A percentile compares a stretch with the other conserved stretches of the same genome.
phyloP scores from a whole-genome alignment of 805 yeast species.

The Starmerella tilneyi region DNA sequence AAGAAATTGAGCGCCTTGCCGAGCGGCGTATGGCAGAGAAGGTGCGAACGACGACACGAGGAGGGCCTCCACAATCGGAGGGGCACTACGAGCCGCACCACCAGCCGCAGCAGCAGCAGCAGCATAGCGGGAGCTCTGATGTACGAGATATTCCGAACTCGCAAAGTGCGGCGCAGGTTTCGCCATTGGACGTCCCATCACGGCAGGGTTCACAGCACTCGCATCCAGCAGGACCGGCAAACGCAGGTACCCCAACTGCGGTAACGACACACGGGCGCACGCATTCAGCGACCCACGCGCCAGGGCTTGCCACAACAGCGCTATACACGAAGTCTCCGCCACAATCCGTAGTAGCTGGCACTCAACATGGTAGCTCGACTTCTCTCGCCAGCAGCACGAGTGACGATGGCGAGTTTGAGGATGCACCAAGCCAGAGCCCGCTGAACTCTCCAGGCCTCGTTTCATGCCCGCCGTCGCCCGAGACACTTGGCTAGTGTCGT shows the following conservation, averaged over 20 bases:
- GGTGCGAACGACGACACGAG: background rate
- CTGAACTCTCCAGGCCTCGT: conserved; percentile 22
- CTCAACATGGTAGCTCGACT: background rate
- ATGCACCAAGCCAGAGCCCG: conserved; percentile 20
- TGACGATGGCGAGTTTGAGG: conserved; percentile 21
- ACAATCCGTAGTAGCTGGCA: background rate
- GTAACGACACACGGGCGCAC: conserved; percentile 19
- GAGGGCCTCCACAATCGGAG: no score
- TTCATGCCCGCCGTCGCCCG: conserved; percentile 27
- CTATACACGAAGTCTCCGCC: conserved; percentile 13
- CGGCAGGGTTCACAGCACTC: background rate
- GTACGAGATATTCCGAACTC: no score
- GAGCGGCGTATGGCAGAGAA: conserved; percentile 23
- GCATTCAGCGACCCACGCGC: conserved; percentile 14
- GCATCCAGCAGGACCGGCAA: background rate
- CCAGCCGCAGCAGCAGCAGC: no score
- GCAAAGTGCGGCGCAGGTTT: background rate
- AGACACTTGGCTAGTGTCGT: conserved; percentile 6
- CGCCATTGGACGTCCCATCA: background rate
- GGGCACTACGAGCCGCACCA: background rate
- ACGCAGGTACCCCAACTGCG: conserved; percentile 9
- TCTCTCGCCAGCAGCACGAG: conserved; percentile 13
- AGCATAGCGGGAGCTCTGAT: no score
- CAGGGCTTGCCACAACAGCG: conserved; percentile 8
- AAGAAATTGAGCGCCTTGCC: conserved; percentile 38